phyloP scores from a whole-genome alignment of 108 stramenopile genomes.

The Skeletonema tropicum region DNA sequence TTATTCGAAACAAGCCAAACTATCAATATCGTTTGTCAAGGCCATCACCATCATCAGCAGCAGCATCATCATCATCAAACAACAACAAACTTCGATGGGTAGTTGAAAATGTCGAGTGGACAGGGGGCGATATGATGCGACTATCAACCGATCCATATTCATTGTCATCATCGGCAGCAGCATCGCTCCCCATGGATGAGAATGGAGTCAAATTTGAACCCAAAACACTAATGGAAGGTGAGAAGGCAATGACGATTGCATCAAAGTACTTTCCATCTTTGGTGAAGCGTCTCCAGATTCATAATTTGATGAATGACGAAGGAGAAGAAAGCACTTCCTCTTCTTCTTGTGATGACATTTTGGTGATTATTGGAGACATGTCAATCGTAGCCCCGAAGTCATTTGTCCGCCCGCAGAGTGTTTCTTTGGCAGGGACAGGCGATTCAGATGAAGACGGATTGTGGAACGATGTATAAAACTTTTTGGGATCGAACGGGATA shows the following conservation, averaged over 20 bases:
- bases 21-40: background rate
- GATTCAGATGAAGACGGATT: constrained; percentile 22
- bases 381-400: constrained; percentile 20
- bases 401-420: constrained; percentile 9
- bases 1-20: constrained; percentile 27
- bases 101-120: constrained; percentile 49
- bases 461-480: constrained; percentile 15
- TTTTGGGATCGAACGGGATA: background rate
- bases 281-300: constrained; percentile 13
- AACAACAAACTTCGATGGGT: constrained; percentile 21
- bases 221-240: constrained; percentile 21
- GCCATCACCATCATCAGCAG: constrained; percentile 1
- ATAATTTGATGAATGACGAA: constrained; percentile 14
- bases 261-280: constrained; percentile 37
- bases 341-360: constrained; percentile 8
- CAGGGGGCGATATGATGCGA: constrained; percentile 83
- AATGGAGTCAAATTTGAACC: constrained; percentile 38
- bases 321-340: background rate
- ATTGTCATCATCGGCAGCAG: background rate
- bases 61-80: constrained; percentile 2
- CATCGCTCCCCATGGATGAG: constrained; percentile 5
- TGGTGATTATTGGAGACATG: constrained; percentile 43
- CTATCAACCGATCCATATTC: constrained; percentile 21
- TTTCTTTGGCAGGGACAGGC: background rate
- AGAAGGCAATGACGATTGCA: constrained; percentile 19